phyloP scores from a whole-genome alignment of 768 basidiomycete genomes.

The Collybia sordida region DNA sequence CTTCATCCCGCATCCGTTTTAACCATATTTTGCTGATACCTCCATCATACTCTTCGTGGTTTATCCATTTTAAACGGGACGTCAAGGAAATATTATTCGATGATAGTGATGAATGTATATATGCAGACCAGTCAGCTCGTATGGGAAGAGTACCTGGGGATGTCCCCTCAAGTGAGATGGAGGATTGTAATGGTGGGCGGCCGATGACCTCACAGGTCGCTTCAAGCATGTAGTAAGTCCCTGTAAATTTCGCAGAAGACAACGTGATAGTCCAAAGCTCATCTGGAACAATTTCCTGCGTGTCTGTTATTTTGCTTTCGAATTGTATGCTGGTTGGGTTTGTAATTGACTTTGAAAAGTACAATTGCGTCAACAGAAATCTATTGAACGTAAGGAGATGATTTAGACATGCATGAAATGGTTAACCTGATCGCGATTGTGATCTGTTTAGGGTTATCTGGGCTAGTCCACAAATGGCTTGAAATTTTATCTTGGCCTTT shows the following conservation, averaged over 20 bases:
- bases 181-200: slow-evolving; percentile 13
- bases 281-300: slow-evolving; percentile 47
- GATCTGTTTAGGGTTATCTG: slow-evolving; percentile 58
- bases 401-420: background rate
- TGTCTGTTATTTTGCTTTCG: slow-evolving; percentile 39
- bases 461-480: slow-evolving; percentile 54
- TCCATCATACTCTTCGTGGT: slow-evolving; percentile 65
- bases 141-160: slow-evolving; percentile 16
- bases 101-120: slow-evolving; percentile 34
- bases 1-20: slow-evolving; percentile 40
- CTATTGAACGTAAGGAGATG: slow-evolving; percentile 31
- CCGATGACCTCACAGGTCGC: slow-evolving; percentile 76
- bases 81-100: slow-evolving; percentile 25
- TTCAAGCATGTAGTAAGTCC: slow-evolving; percentile 60
- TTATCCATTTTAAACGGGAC: slow-evolving; percentile 58
- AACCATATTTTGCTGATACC: slow-evolving; percentile 75
- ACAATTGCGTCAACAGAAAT: slow-evolving; percentile 62
- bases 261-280: slow-evolving; percentile 63
- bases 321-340: slow-evolving; percentile 31
- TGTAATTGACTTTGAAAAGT: slow-evolving; percentile 56
- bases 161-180: background rate
- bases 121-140: slow-evolving; percentile 68
- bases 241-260: slow-evolving; percentile 16
- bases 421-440: slow-evolving; percentile 54
- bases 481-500: slow-evolving; percentile 35